Evolutionary conservation across 148 eudicot genomes (phyloP).

Genomic region (Vaccinium macrocarpon): DNA sequence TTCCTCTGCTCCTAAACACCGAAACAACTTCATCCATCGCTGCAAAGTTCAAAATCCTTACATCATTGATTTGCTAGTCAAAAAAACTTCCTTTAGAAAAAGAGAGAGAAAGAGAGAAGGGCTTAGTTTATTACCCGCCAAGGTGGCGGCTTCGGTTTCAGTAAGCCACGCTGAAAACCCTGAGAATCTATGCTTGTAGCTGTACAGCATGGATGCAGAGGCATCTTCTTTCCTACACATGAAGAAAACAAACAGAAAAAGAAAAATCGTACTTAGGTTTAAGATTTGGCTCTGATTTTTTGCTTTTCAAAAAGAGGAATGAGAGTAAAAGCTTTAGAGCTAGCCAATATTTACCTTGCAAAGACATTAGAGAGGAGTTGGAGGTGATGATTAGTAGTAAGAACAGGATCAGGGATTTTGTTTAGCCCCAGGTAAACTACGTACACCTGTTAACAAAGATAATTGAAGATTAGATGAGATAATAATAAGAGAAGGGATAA

Average conservation of each 20-base stretch:
- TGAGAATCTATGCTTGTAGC: slow-evolving; percentile 52
- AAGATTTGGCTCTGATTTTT: not conserved
- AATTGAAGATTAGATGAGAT: not conserved
- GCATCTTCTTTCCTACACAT: slow-evolving; percentile 42
- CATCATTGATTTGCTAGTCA: not conserved
- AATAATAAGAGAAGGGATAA: not conserved
- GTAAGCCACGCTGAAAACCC: slow-evolving; percentile 48
- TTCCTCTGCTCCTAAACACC: slow-evolving; percentile 39
- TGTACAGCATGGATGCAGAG: slow-evolving; percentile 37
- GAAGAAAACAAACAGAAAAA: not conserved
- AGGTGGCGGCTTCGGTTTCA: slow-evolving; percentile 40
- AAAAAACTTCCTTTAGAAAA: not conserved
- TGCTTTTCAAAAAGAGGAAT: not conserved
- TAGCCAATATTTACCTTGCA: slow-evolving; percentile 23
- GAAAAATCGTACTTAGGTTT: not conserved
- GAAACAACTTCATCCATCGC: slow-evolving; percentile 42
- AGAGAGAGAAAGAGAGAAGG: not conserved
- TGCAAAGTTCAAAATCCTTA: slow-evolving; percentile 15
- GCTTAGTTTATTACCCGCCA: slow-evolving; percentile 29
- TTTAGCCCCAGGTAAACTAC: slow-evolving; percentile 46
- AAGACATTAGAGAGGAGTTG: slow-evolving; percentile 41
- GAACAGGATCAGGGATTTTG: slow-evolving; percentile 31
- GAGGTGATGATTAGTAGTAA: slow-evolving; percentile 36
- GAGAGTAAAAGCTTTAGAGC: not conserved
- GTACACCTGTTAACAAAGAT: slow-evolving; percentile 32